Evolutionary conservation across 805 yeast species (phyloP), one percentile per base, ranked within the genome.

Genomic region (Yarrowia sp.): DNA sequence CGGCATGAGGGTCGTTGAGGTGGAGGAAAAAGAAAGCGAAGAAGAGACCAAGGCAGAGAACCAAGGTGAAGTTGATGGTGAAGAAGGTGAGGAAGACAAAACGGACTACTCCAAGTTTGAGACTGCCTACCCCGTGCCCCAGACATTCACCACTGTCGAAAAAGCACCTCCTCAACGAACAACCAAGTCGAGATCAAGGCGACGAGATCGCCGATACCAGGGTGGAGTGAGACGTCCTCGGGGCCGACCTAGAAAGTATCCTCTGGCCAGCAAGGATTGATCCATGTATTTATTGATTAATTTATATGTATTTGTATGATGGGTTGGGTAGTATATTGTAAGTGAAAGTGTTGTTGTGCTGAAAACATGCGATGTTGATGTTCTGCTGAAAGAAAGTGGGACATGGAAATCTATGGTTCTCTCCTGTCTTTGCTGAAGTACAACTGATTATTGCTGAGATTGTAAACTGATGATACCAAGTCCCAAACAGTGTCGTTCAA

Each of bases 221-320:
- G 42, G 42, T 5, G 56, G 56, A n/a, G 56, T 52, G 4, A 9
- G 56, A 36, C 56, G 56, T n/a, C 26, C 56, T 16, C 26, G 56
- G 2, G 56, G 56, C 2, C 41, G 56, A 15, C 56, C 56, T 16
- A 35, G 56, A 52, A 52, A 52, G 56, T 52, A 35, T 52, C 56
- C 56, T 36, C 22, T 52, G 15, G 56, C n/a, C 10, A 11, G 42
- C 12, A 52, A 52, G 42, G 56, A 10, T 4, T 52, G 53, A 52
- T 10, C 4, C 15, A 35, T 32, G 40, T 52, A 52, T 52, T 52
- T 52, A 52, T 52, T 50, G 19, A 52, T 35, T 52, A 35, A 35
- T 35, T 52, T 52, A 48, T 26, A 38, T 48, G 36, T 45, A n/a
- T n/a, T 26, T 26, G 32, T 38, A 19, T 42, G 19, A 15, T 26